Conservation (phyloP, 148 eudicot species). For the Rheum nobile region DNA sequence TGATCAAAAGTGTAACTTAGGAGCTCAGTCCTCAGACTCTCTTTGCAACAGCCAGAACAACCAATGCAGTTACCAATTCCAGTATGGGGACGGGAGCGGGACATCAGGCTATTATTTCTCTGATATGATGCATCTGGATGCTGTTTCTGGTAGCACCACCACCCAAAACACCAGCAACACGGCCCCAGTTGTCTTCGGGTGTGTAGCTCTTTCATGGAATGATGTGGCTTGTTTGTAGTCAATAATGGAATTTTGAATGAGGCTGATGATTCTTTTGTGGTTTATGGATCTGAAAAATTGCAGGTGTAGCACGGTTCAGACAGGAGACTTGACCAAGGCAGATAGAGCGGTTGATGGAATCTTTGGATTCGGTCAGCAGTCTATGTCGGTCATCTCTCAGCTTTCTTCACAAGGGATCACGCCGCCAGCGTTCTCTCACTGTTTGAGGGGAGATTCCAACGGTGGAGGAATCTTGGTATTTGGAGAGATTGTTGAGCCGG, state of each 20-base stretch:
- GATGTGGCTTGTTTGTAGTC: neutral
- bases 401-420: slow-evolving; percentile 67
- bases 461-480: slow-evolving; percentile 92
- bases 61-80: slow-evolving; percentile 73
- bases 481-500: slow-evolving; percentile 85
- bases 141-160: slow-evolving; percentile 37
- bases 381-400: slow-evolving; percentile 79
- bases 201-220: slow-evolving; percentile 10
- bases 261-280: neutral
- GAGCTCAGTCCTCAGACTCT: slow-evolving; percentile 59
- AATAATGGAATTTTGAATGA: neutral
- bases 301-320: slow-evolving; percentile 81
- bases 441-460: slow-evolving; percentile 57
- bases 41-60: slow-evolving; percentile 49
- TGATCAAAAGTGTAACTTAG: slow-evolving; percentile 55
- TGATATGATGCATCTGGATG: slow-evolving; percentile 55
- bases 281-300: neutral
- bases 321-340: slow-evolving; percentile 80
- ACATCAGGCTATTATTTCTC: slow-evolving; percentile 69
- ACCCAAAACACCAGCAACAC: slow-evolving; percentile 41
- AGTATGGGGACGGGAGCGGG: slow-evolving; percentile 96
- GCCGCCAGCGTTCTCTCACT: slow-evolving; percentile 85
- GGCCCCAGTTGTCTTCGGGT: slow-evolving; percentile 76
- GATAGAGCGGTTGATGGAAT: slow-evolving; percentile 97
- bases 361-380: slow-evolving; percentile 92